Evolutionary conservation across 202 grass and related monocot genomes (phyloP).

Genomic region (Sporobolus alterniflorus): DNA sequence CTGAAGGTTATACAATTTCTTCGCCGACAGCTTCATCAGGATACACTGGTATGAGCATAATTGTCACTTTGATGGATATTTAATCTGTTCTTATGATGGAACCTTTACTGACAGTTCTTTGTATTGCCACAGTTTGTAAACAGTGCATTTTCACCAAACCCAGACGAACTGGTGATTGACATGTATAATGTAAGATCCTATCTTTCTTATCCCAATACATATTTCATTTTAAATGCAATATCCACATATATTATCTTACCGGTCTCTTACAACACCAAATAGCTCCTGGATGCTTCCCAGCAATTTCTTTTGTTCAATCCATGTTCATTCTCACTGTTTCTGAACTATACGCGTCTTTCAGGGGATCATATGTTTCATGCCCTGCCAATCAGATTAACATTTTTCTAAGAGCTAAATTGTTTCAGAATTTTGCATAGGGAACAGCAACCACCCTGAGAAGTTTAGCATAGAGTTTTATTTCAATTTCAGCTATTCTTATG

Average conservation of each 20-base stretch:
- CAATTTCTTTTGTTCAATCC: neutral
- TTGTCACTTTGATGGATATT: neutral
- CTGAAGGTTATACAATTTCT: conserved; percentile 88
- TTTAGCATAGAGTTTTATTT: neutral
- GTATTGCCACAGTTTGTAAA: conserved; percentile 77
- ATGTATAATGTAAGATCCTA: conserved; percentile 76
- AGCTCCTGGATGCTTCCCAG: neutral
- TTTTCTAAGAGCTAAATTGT: neutral
- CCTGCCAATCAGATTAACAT: neutral
- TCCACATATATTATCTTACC: neutral
- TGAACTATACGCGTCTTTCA: neutral
- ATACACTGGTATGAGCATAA: conserved; percentile 60
- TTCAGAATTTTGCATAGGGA: neutral
- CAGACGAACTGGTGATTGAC: conserved; percentile 86
- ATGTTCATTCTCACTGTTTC: neutral
- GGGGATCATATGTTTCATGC: neutral
- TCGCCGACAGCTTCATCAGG: conserved; percentile 73
- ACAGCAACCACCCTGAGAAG: neutral
- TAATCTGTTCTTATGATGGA: neutral
- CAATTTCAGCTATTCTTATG: neutral
- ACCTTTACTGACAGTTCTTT: conserved; percentile 18
- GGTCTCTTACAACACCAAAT: neutral
- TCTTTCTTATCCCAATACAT: neutral
- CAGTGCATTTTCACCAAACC: conserved; percentile 84
- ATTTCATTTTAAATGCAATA: neutral